phyloP scores from a whole-genome alignment of 192 early-diverging fungal genomes.

The Phycomyces nitens region DNA sequence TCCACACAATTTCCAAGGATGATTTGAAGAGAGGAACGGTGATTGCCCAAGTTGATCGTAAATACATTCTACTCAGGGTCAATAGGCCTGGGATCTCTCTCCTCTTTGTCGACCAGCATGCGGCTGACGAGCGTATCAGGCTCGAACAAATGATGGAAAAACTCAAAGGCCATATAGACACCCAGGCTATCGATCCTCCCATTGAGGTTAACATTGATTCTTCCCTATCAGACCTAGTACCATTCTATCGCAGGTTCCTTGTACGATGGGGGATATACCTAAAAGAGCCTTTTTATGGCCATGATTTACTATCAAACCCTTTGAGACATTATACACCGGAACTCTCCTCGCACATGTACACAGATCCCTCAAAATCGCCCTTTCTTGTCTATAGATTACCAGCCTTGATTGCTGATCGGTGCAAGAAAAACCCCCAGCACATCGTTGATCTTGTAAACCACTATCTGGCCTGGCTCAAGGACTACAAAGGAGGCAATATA shows the following conservation, averaged over 20 bases:
- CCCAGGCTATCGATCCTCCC: constrained; percentile 4
- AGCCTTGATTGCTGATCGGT: constrained; percentile 56
- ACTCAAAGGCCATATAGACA: background rate
- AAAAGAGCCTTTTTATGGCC: background rate
- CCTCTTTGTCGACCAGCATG: constrained; percentile 62
- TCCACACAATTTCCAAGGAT: constrained; percentile 13
- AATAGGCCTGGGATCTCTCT: background rate
- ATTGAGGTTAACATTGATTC: constrained; percentile 25
- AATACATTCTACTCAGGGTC: constrained; percentile 58
- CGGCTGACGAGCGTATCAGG: constrained; percentile 71
- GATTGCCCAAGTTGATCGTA: constrained; percentile 63
- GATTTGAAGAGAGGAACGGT: constrained; percentile 42
- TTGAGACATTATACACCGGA: constrained; percentile 1
- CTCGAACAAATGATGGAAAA: constrained; percentile 54
- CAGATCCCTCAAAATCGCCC: background rate
- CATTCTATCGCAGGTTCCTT: background rate
- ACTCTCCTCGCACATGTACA: constrained; percentile 8
- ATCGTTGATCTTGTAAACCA: constrained; percentile 48
- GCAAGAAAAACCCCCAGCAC: constrained; percentile 46
- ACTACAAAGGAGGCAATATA: constrained; percentile 1
- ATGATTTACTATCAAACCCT: background rate
- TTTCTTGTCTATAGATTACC: constrained; percentile 47
- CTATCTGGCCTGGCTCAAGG: constrained; percentile 45
- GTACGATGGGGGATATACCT: background rate
- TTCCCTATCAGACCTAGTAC: background rate